These are phyloP conservation scores for Mycena vulgaris DNA, from an alignment of 768 basidiomycete genomes.

Conservation along the genomic window DNA sequence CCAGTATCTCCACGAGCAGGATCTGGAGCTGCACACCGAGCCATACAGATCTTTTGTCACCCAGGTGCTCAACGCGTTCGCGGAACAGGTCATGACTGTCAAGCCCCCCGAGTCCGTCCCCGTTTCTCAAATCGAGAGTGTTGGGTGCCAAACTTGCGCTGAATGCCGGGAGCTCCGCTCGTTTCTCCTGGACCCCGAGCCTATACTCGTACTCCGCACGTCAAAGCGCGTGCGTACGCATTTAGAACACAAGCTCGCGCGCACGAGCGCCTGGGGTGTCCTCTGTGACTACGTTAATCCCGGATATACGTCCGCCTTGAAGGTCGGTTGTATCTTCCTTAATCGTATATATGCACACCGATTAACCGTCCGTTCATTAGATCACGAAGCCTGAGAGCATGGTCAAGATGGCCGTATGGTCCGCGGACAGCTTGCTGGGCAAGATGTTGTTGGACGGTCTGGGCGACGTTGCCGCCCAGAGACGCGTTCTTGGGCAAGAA, in stretches of 20 bases:
- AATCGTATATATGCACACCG: no score
- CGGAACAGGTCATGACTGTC: slow-evolving; percentile 21
- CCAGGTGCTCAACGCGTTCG: slow-evolving; percentile 18
- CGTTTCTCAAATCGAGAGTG: background rate
- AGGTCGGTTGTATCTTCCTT: background rate
- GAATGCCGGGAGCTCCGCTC: background rate
- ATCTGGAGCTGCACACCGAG: background rate
- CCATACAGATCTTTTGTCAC: slow-evolving; percentile 27
- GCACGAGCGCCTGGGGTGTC: background rate
- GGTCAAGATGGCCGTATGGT: background rate
- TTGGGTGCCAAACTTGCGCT: background rate
- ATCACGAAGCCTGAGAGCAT: background rate
- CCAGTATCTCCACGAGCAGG: background rate
- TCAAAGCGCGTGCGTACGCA: background rate
- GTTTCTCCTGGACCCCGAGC: background rate
- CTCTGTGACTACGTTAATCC: background rate
- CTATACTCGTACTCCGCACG: background rate
- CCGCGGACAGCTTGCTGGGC: background rate
- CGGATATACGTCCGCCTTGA: background rate
- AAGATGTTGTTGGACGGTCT: background rate
- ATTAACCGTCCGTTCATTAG: background rate
- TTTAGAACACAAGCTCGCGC: background rate
- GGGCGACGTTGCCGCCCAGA: background rate
- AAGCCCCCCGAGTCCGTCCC: slow-evolving; percentile 21
- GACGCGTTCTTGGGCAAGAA: background rate